A percentile compares a stretch with the other conserved stretches of the same genome.
phyloP scores from a whole-genome alignment of 257 asterid species.

The Solanum pinnatisectum region DNA sequence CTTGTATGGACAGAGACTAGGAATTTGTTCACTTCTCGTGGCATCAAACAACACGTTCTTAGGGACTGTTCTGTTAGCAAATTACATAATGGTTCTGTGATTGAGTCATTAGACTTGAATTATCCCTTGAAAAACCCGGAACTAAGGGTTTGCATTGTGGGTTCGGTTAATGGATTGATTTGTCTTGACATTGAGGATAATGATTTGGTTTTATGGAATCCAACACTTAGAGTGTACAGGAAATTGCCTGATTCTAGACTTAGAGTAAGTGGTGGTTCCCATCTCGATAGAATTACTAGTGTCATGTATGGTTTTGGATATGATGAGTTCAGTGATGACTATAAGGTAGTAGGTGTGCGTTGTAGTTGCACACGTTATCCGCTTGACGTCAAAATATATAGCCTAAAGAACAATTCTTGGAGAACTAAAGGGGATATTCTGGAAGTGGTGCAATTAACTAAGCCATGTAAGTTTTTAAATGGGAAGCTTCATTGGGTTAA shows the following conservation, averaged over 20 bases:
- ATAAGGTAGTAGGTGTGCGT: background rate
- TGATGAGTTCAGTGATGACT: background rate
- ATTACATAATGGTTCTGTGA: constrained; percentile 12
- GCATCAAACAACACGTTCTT: background rate
- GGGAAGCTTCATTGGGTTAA: background rate
- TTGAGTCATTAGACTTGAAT: background rate
- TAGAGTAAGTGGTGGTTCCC: background rate
- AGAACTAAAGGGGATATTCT: background rate
- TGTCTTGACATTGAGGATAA: constrained; percentile 13
- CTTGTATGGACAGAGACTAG: background rate
- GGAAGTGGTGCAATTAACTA: background rate
- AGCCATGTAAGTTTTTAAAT: background rate
- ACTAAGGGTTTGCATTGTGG: constrained; percentile 12
- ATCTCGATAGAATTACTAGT: background rate
- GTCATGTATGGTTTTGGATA: background rate
- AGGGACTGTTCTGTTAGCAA: constrained; percentile 13
- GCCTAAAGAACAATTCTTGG: background rate
- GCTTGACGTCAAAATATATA: background rate
- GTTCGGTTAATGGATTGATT: constrained; percentile 43
- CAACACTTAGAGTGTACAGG: constrained; percentile 23
- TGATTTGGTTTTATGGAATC: constrained; percentile 35
- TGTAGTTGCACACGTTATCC: background rate
- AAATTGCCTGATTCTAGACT: constrained; percentile 24
- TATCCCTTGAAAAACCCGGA: background rate
- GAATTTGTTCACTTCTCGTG: background rate